A percentile compares a stretch with the other conserved stretches of the same genome.
phyloP scores from a whole-genome alignment of 2,329 filamentous ascomycete species.

The Diaporthe destruens region DNA sequence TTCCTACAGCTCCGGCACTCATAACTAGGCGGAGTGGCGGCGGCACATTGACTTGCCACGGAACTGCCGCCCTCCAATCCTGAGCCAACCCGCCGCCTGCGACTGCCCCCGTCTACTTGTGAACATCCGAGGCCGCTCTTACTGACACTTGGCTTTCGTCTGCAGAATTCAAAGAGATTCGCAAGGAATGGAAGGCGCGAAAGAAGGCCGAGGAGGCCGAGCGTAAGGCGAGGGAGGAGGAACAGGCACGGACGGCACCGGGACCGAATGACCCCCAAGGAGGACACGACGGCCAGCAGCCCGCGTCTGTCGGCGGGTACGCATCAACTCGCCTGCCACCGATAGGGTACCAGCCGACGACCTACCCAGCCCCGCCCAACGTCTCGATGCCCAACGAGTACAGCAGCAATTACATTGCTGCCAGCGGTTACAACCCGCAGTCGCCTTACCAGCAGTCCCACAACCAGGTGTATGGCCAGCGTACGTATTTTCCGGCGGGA shows the following conservation, averaged over 20 bases:
- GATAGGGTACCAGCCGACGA: slow-evolving; percentile 77
- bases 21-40: not conserved
- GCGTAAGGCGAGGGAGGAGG: slow-evolving; percentile 92
- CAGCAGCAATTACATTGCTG: slow-evolving; percentile 59
- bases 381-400: slow-evolving; percentile 69
- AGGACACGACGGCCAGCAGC: slow-evolving; percentile 65
- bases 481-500: slow-evolving; percentile 53
- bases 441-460: slow-evolving; percentile 70
- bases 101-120: too few species aligned
- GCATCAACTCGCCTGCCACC: slow-evolving; percentile 77
- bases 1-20: not conserved
- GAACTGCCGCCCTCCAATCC: too few species aligned
- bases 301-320: slow-evolving; percentile 67
- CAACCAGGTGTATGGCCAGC: slow-evolving; percentile 72
- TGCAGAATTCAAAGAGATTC: slow-evolving; percentile 97
- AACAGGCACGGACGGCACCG: slow-evolving; percentile 68
- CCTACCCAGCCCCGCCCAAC: slow-evolving; percentile 75
- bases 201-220: slow-evolving; percentile 98
- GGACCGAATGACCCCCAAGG: slow-evolving; percentile 67
- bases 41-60: slow-evolving; percentile 43
- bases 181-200: slow-evolving; percentile 98
- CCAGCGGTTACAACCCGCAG: slow-evolving; percentile 67
- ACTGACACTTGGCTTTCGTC: slow-evolving; percentile 46
- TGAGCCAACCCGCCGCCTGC: not conserved
- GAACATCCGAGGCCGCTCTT: slow-evolving; percentile 6